Evolutionary conservation across 2,329 filamentous ascomycete species (phyloP), one percentile per base, ranked within the genome.

Genomic region (Penicillium sp.): DNA sequence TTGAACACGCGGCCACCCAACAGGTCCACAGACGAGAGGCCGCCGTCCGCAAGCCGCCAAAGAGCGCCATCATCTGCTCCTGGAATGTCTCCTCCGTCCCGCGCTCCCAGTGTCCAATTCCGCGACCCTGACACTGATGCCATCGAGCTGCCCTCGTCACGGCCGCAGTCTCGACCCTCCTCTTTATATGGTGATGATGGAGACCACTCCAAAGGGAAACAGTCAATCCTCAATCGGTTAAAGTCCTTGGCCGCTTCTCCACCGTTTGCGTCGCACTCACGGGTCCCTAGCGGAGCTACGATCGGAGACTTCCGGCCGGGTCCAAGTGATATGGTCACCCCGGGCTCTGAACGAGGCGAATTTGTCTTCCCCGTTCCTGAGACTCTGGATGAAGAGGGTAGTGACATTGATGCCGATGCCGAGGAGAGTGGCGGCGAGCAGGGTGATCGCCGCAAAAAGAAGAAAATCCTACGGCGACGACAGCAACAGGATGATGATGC

Each of bases 401-500:
- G 82, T 64, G 87, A 90, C 65, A 81, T 76, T 11, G 84, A 86
- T 60, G 84, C 86, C 0, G 88, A 93, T 65, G 87, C 85, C 1
- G 90, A 95, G 64, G 88, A 93, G 63, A 95, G 89, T 36, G 87
- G 84, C 0, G 88, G 89, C 42, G 90, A 95, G 62, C 77, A 77
- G n/a, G 71, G 71, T 14, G 74, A 42, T 60, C 69, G 23, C 1
- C 79, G 77, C 51, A 74, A 74, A 26, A 86, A 79, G 68, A 83
- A 78, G 66, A 84, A 82, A 39, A 42, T 46, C 8, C 37, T 50
- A 51, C 81, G 80, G 62, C 82, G 77, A 55, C 76, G 78, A 53
- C 74, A 82, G 56, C 79, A 65, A 74, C 77, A 70, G 68, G 77
- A 68, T 18, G 56, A 60, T 16, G 59, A 64, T 59, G 76, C 61